A percentile compares a stretch with the other conserved stretches of the same genome.
Evolutionary conservation across 2,329 filamentous ascomycete species (phyloP).

Genomic region (Fonsecaea pedrosoi): DNA sequence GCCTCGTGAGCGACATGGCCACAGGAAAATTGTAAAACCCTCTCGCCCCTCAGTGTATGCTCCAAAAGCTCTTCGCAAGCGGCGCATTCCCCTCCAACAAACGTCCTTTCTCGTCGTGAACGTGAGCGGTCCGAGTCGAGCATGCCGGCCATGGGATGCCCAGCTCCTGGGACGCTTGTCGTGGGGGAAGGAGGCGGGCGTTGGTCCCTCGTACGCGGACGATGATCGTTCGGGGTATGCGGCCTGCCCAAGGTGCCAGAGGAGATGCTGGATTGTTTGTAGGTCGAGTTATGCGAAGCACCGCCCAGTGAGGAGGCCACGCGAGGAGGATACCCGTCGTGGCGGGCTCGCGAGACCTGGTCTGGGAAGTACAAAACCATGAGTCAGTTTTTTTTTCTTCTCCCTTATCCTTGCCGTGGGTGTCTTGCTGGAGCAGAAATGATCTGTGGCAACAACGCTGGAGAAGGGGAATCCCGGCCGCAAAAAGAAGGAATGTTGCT

Average conservation of each 20-base stretch:
- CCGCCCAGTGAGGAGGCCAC: conserved; percentile 29
- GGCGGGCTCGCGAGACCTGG: conserved; percentile 32
- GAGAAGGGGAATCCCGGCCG: conserved; percentile 1
- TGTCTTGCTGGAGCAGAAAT: conserved; percentile 11
- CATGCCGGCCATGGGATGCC: conserved; percentile 63
- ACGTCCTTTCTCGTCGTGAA: conserved; percentile 86
- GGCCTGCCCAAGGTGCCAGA: conserved; percentile 34
- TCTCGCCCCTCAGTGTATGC: conserved; percentile 90
- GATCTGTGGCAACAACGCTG: neutral
- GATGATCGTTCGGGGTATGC: conserved; percentile 31
- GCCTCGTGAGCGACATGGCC: conserved; percentile 97
- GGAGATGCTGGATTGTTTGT: conserved; percentile 39
- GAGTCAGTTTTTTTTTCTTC: conserved; percentile 29
- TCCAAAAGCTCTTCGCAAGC: conserved; percentile 97
- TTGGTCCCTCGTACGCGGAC: conserved; percentile 32
- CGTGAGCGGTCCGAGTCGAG: conserved; percentile 79
- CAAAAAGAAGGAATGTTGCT: conserved; percentile 15
- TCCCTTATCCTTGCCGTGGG: conserved; percentile 11
- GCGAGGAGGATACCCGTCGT: conserved; percentile 35
- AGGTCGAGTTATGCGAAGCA: conserved; percentile 24
- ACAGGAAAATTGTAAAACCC: conserved; percentile 94
- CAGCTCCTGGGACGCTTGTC: conserved; percentile 35
- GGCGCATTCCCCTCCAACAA: conserved; percentile 91
- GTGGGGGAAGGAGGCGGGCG: conserved; percentile 33
- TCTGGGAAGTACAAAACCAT: conserved; percentile 35